Conservation (phyloP, 345 rosid species). For the Durio zibethinus region DNA sequence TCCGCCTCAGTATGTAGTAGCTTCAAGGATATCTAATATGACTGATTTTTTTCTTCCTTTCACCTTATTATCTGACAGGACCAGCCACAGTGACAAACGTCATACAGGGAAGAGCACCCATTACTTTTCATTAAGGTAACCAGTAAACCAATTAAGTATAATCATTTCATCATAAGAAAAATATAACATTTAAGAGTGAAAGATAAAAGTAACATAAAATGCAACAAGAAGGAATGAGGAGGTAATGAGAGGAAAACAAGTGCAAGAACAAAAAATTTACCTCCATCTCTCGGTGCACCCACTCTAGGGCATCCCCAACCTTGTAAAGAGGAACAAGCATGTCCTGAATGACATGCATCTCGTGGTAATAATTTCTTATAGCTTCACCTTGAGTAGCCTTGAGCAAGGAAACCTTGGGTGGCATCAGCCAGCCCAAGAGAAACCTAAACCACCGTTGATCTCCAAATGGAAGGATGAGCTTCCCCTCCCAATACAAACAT, state of each 20-base stretch:
- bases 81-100: neutral
- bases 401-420: conserved; percentile 98
- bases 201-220: neutral
- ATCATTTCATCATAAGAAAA: neutral
- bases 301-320: conserved; percentile 92
- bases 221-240: neutral
- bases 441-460: conserved; percentile 98
- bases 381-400: conserved; percentile 99
- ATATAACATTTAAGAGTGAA: neutral
- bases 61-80: neutral
- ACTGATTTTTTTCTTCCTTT: neutral
- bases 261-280: conserved; percentile 30
- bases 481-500: conserved; percentile 99
- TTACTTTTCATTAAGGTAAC: neutral
- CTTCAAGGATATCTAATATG: neutral
- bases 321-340: conserved; percentile 98
- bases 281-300: conserved; percentile 97
- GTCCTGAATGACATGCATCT: conserved; percentile 96
- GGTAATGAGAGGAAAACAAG: conserved; percentile 1
- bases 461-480: conserved; percentile 93
- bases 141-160: neutral
- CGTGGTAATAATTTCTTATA: conserved; percentile 94
- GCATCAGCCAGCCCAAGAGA: conserved; percentile 98
- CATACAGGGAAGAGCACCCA: neutral
- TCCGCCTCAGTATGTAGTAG: neutral